These are phyloP conservation scores for Coprinellus micaceus DNA, from an alignment of 768 basidiomycete genomes.

Conservation along the genomic window DNA sequence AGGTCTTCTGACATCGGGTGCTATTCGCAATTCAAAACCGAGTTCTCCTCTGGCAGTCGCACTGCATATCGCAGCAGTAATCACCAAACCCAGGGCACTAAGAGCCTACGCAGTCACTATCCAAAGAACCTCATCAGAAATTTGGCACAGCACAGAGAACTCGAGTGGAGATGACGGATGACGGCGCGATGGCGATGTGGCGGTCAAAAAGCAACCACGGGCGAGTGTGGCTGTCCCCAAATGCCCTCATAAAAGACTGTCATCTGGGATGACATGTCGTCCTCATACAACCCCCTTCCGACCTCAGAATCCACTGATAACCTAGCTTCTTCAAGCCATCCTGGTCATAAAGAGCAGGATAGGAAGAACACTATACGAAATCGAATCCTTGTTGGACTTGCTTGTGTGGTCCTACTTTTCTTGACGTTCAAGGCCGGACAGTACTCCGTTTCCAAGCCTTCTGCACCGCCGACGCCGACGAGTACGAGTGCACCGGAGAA, in stretches of 20 bases:
- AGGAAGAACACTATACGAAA: constrained; percentile 15
- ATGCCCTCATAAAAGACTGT: constrained; percentile 17
- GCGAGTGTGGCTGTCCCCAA: constrained; percentile 15
- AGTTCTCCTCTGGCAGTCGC: too few species aligned
- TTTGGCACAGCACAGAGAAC: constrained; percentile 16
- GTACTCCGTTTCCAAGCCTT: constrained; percentile 28
- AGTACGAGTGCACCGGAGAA: not conserved
- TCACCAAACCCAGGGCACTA: too few species aligned
- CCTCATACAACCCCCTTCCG: constrained; percentile 22
- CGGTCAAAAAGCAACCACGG: not conserved
- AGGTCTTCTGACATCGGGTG: too few species aligned
- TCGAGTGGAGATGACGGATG: constrained; percentile 14
- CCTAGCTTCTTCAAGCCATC: not conserved
- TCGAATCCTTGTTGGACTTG: constrained; percentile 31
- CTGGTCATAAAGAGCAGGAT: not conserved
- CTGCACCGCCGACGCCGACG: constrained; percentile 3
- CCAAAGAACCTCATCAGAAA: not conserved
- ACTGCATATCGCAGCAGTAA: too few species aligned
- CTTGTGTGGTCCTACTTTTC: constrained; percentile 35
- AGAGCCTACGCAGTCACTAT: not conserved
- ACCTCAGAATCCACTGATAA: constrained; percentile 22
- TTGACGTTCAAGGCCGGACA: constrained; percentile 42
- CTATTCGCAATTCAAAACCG: too few species aligned
- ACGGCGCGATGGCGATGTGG: constrained; percentile 1
- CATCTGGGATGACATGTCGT: constrained; percentile 15